Evolutionary conservation across 345 rosid species (phyloP), one percentile per base, ranked within the genome.

Genomic region (Sisymbrium altissimum): DNA sequence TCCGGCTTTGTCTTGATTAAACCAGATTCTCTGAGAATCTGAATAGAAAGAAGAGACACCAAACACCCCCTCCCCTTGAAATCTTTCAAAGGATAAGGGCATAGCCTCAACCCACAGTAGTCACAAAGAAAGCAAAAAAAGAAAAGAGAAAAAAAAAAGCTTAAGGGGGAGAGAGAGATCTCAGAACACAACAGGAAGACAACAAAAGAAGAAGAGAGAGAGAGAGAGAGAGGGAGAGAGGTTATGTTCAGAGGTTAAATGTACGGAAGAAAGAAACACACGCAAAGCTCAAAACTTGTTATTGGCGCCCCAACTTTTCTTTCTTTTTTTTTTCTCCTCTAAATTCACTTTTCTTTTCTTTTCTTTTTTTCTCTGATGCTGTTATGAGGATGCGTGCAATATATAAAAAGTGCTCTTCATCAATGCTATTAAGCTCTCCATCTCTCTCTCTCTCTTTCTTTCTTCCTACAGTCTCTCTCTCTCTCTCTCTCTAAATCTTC

Each of bases 51-150:
- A 79, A 39, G 85, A 81, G 39, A 81, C 77, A 83, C 80, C 81
- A 15, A 80, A 71, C 71, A 81, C 86, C 92, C 91, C 91, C 86
- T 91, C 86, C 92, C 92, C 90, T 84, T 92, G 97, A 92, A 88
- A 86, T 23, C 83, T 84, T 81, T 89, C 95, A 82, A 80, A 90
- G 89, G 92, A 76, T 63, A 88, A 81, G 95, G 96, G 95, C 87
- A 85, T 88, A 88, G 88, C 94, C 93, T 88, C 83, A 65, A 41
- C 25, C 30, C 43, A 65, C 61, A 54, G 50, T 53, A 5, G n/a
- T n/a, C n/a, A 57, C 27, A 10, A 38, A 23, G 9, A 52, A 50
- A 36, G 15, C 25, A 11, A 33, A 6, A 60, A 17, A 19, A 18
- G 9, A 46, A 60, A 52, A 4, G 32, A 64, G 21, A 13, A 21